phyloP scores from a whole-genome alignment of 140 eudicot species.

The Anethum foeniculum region DNA sequence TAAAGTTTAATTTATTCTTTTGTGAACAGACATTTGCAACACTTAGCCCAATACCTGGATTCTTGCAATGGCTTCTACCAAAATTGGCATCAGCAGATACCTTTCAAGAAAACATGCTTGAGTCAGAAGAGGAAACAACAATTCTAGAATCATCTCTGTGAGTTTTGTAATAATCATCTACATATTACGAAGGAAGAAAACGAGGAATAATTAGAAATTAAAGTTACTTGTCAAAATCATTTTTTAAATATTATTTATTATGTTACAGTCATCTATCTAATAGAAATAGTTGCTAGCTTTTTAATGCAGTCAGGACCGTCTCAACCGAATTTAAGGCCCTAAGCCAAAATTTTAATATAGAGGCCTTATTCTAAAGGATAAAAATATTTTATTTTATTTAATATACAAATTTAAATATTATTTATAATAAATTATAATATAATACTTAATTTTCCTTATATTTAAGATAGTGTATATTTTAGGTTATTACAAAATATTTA shows the following conservation, averaged over 20 bases:
- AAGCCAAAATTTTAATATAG: no score
- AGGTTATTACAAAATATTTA: no score
- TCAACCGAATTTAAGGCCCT: no score
- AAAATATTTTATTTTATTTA: no score
- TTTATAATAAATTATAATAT: no score
- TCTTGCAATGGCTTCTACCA: constrained; percentile 79
- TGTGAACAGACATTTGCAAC: constrained; percentile 76
- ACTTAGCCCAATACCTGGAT: constrained; percentile 96
- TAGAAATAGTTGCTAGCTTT: neutral
- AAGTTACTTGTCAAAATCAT: neutral
- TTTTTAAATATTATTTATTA: neutral
- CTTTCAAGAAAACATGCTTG: constrained; percentile 62
- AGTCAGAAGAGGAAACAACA: constrained; percentile 61
- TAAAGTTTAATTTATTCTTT: constrained; percentile 8
- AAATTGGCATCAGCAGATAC: constrained; percentile 80
- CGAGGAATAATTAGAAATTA: neutral
- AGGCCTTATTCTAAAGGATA: no score
- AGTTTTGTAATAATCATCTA: constrained; percentile 18
- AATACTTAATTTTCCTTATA: no score
- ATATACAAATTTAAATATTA: no score
- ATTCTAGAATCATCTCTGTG: constrained; percentile 49
- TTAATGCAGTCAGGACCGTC: no score
- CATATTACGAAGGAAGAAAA: no score
- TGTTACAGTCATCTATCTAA: neutral
- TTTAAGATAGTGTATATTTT: no score